Evolutionary conservation across 106 monocot species (phyloP).

Genomic region (Platanthera guangdongensis): DNA sequence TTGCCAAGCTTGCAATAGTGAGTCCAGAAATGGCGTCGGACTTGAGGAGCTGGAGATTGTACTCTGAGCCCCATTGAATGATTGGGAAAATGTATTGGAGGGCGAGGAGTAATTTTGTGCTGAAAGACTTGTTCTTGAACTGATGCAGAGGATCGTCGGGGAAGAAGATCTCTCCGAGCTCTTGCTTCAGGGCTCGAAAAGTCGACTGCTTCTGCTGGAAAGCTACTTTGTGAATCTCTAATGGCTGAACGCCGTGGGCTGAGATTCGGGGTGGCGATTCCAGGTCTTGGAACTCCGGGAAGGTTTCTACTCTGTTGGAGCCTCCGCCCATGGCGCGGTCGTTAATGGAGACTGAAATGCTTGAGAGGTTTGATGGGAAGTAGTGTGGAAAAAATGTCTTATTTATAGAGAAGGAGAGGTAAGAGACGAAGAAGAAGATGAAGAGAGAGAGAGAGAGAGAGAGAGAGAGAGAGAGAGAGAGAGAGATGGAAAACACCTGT

Average conservation of each 20-base stretch:
- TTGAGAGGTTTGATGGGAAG: neutral
- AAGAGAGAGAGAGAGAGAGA: neutral
- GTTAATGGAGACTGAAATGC: neutral
- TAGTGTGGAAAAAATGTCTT: neutral
- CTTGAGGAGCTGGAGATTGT: slow-evolving; percentile 57
- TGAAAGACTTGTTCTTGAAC: slow-evolving; percentile 54
- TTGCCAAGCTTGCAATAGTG: slow-evolving; percentile 89
- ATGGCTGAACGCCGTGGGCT: neutral
- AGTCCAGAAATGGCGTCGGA: slow-evolving; percentile 73
- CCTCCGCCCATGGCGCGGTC: slow-evolving; percentile 26
- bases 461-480: too few relatives aligned
- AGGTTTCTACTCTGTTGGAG: slow-evolving; percentile 43
- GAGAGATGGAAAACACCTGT: too few relatives aligned
- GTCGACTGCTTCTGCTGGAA: slow-evolving; percentile 43
- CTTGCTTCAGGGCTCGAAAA: slow-evolving; percentile 38
- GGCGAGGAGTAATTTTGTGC: slow-evolving; percentile 40
- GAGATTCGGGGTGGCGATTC: slow-evolving; percentile 25
- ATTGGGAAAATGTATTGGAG: slow-evolving; percentile 81
- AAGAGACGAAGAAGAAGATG: neutral
- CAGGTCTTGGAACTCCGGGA: slow-evolving; percentile 25
- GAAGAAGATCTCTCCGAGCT: slow-evolving; percentile 67
- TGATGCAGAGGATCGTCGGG: slow-evolving; percentile 73
- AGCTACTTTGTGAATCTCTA: slow-evolving; percentile 63
- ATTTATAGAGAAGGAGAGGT: slow-evolving; percentile 1
- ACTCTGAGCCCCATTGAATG: slow-evolving; percentile 74